A percentile compares a stretch with the other conserved stretches of the same genome.
These are phyloP conservation scores for Neurospora pannonica DNA, from an alignment of 495 filamentous ascomycete genomes.

Conservation along the genomic window DNA sequence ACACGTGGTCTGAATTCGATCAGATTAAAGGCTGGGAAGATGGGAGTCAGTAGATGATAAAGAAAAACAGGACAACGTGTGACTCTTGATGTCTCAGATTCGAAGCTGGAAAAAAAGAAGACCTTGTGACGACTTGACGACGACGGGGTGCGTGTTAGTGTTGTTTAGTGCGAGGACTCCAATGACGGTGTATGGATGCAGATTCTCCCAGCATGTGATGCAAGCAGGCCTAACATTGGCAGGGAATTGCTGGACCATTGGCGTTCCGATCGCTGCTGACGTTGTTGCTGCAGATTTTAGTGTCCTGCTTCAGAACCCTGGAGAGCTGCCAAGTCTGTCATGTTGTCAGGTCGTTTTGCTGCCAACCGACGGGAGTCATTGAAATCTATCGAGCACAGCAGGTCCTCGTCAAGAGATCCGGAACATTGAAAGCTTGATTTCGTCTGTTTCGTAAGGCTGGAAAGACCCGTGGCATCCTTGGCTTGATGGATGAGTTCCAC, in stretches of 20 bases:
- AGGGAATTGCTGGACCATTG: neutral
- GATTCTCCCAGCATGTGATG: conserved; percentile 9
- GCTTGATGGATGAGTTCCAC: neutral
- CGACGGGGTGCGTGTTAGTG: neutral
- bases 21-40: neutral
- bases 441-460: neutral
- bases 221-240: conserved; percentile 3
- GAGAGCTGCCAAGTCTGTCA: neutral
- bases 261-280: conserved; percentile 1
- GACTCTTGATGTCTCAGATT: neutral
- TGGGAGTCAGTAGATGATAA: neutral
- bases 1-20: neutral
- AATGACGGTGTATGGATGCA: neutral
- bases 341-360: neutral
- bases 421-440: neutral
- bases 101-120: neutral
- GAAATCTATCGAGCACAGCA: neutral
- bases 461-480: neutral
- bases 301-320: neutral
- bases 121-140: neutral
- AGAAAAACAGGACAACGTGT: neutral
- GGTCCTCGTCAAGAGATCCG: neutral
- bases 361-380: neutral
- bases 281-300: conserved; percentile 6
- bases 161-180: neutral